Evolutionary conservation across 768 basidiomycete genomes (phyloP).

Genomic region (Xerocomus brunneocitrinus): DNA sequence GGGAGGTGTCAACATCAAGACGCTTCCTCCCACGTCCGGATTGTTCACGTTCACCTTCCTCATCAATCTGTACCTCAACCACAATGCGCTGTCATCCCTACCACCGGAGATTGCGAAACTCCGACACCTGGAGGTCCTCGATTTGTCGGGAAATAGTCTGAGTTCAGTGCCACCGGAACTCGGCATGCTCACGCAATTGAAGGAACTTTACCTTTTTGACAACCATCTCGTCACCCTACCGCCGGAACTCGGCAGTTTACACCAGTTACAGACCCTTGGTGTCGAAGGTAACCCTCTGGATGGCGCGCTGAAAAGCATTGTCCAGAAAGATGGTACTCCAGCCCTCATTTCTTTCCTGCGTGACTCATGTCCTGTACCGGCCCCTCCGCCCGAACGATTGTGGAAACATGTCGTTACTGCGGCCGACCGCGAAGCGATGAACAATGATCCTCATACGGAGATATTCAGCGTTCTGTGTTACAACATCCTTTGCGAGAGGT

Average conservation of each 20-base stretch:
- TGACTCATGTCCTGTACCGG: conserved; percentile 82
- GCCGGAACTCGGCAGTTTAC: conserved; percentile 80
- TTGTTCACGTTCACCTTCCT: conserved; percentile 90
- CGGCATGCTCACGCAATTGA: conserved; percentile 84
- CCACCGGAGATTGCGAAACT: conserved; percentile 83
- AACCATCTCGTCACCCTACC: conserved; percentile 87
- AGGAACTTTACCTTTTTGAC: conserved; percentile 94
- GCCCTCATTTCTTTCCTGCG: conserved; percentile 88
- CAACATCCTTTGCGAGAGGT: conserved; percentile 92
- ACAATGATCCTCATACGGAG: conserved; percentile 65
- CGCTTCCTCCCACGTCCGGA: conserved; percentile 70
- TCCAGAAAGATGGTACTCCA: conserved; percentile 93
- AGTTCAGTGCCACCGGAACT: conserved; percentile 76
- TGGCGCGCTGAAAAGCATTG: conserved; percentile 62
- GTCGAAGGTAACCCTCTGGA: conserved; percentile 98
- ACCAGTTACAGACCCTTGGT: conserved; percentile 89
- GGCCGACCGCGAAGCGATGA: conserved; percentile 54
- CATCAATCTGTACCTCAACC: conserved; percentile 92
- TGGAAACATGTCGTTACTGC: conserved; percentile 65
- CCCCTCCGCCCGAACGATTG: conserved; percentile 72
- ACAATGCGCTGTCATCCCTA: conserved; percentile 76
- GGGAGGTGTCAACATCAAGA: conserved; percentile 93
- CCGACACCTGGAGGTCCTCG: conserved; percentile 82
- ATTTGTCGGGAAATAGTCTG: conserved; percentile 87
- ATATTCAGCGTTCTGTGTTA: conserved; percentile 80